phyloP scores from a whole-genome alignment of 495 filamentous ascomycete genomes.

The Podospora bellae-mahoneyi region DNA sequence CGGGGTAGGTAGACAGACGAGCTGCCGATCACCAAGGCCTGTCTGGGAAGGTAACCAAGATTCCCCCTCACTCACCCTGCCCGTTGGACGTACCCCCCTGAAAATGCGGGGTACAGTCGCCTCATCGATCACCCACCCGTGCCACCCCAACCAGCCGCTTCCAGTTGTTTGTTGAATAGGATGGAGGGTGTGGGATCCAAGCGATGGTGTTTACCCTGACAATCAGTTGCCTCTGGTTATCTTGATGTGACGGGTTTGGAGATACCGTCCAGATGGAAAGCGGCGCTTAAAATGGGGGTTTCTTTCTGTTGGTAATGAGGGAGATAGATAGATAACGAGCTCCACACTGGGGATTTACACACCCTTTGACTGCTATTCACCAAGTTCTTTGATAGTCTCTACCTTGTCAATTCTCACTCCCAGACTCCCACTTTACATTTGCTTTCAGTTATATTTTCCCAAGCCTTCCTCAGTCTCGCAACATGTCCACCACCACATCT shows the following conservation, averaged over 20 bases:
- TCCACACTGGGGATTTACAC: not conserved
- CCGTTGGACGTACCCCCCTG: not conserved
- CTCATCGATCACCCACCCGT: not conserved
- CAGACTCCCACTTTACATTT: no score
- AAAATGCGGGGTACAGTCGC: not conserved
- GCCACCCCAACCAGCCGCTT: not conserved
- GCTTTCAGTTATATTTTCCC: not conserved
- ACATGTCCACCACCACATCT: not conserved
- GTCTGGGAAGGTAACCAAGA: slow-evolving; percentile 1
- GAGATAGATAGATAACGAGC: not conserved
- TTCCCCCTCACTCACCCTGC: not conserved
- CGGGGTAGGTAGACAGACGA: not conserved
- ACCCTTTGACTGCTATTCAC: no score
- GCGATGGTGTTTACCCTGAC: not conserved
- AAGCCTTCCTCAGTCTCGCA: no score
- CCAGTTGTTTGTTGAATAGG: not conserved
- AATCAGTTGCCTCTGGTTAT: not conserved
- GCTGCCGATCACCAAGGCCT: slow-evolving; percentile 3
- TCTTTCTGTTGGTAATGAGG: not conserved
- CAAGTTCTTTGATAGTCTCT: no score
- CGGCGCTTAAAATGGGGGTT: no score
- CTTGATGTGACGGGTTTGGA: not conserved
- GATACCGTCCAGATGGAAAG: not conserved
- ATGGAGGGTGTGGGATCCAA: not conserved
- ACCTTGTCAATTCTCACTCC: no score